Conservation (phyloP, 2,329 filamentous ascomycete species). For the Phialemonium atrogriseum region DNA sequence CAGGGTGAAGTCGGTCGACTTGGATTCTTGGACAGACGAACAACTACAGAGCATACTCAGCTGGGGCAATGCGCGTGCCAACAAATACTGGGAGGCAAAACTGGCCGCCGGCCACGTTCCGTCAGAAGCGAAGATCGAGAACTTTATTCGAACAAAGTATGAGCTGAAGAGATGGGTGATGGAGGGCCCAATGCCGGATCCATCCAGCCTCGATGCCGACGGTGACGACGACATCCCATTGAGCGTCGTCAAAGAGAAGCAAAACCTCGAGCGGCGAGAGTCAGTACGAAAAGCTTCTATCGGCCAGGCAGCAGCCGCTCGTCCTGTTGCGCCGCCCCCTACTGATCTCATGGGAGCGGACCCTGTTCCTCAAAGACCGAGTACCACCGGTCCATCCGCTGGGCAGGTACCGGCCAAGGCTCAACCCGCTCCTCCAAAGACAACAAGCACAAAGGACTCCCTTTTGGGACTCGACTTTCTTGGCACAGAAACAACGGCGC, state of each 20-base stretch:
- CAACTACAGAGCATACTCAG: constrained; percentile 87
- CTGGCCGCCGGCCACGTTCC: constrained; percentile 84
- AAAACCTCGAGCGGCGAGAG: constrained; percentile 51
- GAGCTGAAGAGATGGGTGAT: constrained; percentile 99
- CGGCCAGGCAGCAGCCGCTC: constrained; percentile 23
- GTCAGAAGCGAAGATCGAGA: constrained; percentile 97
- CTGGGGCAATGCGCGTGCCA: constrained; percentile 94
- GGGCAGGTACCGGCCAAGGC: constrained; percentile 50
- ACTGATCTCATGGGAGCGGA: constrained; percentile 81
- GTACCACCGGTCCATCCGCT: constrained; percentile 60
- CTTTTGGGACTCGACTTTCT: constrained; percentile 90
- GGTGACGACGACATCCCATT: constrained; percentile 74
- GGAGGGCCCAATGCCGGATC: constrained; percentile 91
- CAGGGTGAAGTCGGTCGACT: constrained; percentile 93
- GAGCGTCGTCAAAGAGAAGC: constrained; percentile 58
- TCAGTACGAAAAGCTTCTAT: constrained; percentile 52
- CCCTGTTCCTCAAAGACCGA: constrained; percentile 60
- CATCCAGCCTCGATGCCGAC: constrained; percentile 73
- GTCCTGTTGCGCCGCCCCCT: constrained; percentile 34
- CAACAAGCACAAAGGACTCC: constrained; percentile 76
- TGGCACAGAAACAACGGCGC: constrained; percentile 58
- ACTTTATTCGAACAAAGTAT: constrained; percentile 98
- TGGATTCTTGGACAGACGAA: constrained; percentile 98
- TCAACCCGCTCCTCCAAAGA: constrained; percentile 58
- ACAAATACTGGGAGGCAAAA: constrained; percentile 99